Evolutionary conservation across 805 yeast species (phyloP).

Genomic region (Pichia californica): DNA sequence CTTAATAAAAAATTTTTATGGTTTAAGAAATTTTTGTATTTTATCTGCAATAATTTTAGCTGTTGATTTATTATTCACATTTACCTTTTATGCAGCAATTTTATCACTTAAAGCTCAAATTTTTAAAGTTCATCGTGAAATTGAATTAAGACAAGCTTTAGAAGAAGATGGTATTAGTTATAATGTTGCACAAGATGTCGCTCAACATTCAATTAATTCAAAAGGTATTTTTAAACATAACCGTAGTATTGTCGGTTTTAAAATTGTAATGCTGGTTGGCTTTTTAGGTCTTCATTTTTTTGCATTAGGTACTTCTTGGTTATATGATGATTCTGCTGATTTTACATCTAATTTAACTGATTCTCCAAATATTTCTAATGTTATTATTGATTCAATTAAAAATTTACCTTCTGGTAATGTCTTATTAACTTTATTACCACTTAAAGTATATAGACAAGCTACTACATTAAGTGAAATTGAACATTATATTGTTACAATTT

Average conservation of each 20-base stretch:
- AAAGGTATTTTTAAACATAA: slow-evolving; percentile 30
- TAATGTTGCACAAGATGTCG: slow-evolving; percentile 67
- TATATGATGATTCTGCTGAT: slow-evolving; percentile 41
- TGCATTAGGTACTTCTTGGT: slow-evolving; percentile 68
- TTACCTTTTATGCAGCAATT: slow-evolving; percentile 78
- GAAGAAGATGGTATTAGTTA: slow-evolving; percentile 90
- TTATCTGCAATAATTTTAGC: slow-evolving; percentile 63
- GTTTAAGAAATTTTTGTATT: slow-evolving; percentile 74
- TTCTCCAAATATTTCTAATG: slow-evolving; percentile 31
- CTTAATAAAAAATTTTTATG: slow-evolving; percentile 61
- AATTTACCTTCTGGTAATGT: slow-evolving; percentile 36
- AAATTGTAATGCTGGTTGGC: slow-evolving; percentile 51
- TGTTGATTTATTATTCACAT: slow-evolving; percentile 65
- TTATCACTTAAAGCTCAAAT: slow-evolving; percentile 86
- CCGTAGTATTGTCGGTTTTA: slow-evolving; percentile 45
- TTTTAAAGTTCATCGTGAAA: slow-evolving; percentile 74
- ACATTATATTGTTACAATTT: slow-evolving; percentile 45
- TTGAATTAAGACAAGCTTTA: slow-evolving; percentile 67
- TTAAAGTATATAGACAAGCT: slow-evolving; percentile 52
- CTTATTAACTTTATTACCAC: slow-evolving; percentile 53
- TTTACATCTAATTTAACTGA: slow-evolving; percentile 18
- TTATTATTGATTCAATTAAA: slow-evolving; percentile 35
- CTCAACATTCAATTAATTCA: slow-evolving; percentile 30
- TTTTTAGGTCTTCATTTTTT: slow-evolving; percentile 60
- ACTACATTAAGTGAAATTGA: slow-evolving; percentile 53